Percentiles rank a stretch among this genome's conserved stretches.
phyloP scores from a whole-genome alignment of 441 rosid species.

The Aleurites moluccanus region DNA sequence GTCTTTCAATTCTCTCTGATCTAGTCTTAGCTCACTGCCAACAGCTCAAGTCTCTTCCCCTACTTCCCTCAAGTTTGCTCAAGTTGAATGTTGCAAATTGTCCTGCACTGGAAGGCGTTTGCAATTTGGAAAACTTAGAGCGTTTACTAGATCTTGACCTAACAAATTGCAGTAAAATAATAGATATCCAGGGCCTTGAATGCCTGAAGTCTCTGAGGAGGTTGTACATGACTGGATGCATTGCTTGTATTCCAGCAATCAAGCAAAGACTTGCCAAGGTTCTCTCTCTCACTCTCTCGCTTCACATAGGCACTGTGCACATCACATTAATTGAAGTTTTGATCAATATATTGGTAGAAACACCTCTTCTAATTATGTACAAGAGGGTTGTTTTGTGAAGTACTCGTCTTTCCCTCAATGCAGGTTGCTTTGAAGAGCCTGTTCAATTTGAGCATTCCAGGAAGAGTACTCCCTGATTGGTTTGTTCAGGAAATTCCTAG shows the following conservation, averaged over 20 bases:
- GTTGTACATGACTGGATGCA: slow-evolving; percentile 53
- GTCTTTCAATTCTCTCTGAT: slow-evolving; percentile 44
- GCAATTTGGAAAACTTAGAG: slow-evolving; percentile 34
- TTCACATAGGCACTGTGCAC: not conserved
- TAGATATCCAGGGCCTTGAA: slow-evolving; percentile 56
- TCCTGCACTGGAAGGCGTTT: slow-evolving; percentile 40
- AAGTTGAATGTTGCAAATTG: slow-evolving; percentile 45
- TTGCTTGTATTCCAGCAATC: slow-evolving; percentile 30
- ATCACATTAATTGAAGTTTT: too few species aligned
- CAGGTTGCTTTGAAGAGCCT: slow-evolving; percentile 50
- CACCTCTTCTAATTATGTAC: too few species aligned
- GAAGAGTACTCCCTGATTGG: slow-evolving; percentile 55
- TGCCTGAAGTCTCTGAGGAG: slow-evolving; percentile 38
- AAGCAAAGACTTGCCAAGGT: slow-evolving; percentile 62
- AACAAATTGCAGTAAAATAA: slow-evolving; percentile 51
- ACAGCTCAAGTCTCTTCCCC: slow-evolving; percentile 54
- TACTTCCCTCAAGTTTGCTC: slow-evolving; percentile 50
- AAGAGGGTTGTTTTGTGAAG: too few species aligned
- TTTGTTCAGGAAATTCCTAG: slow-evolving; percentile 35
- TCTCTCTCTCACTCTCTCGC: slow-evolving; percentile 4
- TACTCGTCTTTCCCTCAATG: not conserved
- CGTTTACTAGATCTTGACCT: slow-evolving; percentile 36
- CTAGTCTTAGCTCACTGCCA: slow-evolving; percentile 45
- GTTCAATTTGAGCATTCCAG: slow-evolving; percentile 48
- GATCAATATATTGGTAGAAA: too few species aligned